These are phyloP conservation scores for Ogataea populi-albae DNA, from an alignment of 805 yeast species.

Conservation along the genomic window DNA sequence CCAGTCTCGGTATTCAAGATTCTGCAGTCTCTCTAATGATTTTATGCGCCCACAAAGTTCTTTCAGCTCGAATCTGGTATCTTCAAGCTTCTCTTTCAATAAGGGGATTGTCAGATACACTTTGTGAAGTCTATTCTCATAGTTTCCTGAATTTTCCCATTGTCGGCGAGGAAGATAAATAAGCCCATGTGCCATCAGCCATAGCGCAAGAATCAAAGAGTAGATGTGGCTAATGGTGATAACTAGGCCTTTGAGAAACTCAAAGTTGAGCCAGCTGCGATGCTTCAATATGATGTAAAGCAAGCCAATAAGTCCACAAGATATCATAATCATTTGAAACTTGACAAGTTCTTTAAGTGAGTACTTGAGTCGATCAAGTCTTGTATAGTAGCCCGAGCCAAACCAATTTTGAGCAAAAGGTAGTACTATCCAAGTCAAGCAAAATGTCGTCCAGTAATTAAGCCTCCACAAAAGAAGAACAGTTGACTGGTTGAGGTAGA, in stretches of 20 bases:
- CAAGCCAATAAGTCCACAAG: constrained; percentile 50
- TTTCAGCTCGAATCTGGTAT: constrained; percentile 56
- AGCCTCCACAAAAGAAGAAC: constrained; percentile 65
- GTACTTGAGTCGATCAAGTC: constrained; percentile 46
- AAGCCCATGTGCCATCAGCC: constrained; percentile 84
- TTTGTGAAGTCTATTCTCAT: constrained; percentile 28
- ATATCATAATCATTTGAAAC: constrained; percentile 58
- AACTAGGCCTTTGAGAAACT: constrained; percentile 59
- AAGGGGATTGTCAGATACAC: constrained; percentile 54
- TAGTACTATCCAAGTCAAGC: constrained; percentile 72
- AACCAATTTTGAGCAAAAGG: constrained; percentile 74
- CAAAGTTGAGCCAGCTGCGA: constrained; percentile 31
- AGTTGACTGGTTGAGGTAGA: constrained; percentile 44
- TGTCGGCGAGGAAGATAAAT: constrained; percentile 57
- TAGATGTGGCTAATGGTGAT: constrained; percentile 78
- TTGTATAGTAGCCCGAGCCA: constrained; percentile 62
- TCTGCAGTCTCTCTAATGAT: constrained; percentile 46
- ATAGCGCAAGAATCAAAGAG: constrained; percentile 67
- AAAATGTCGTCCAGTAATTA: constrained; percentile 77
- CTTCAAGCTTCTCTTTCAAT: constrained; percentile 59
- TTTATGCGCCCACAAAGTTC: constrained; percentile 62
- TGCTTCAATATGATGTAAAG: constrained; percentile 53
- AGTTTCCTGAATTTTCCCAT: constrained; percentile 24
- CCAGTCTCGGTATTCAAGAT: constrained; percentile 59
- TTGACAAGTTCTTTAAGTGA: constrained; percentile 55